phyloP scores from a whole-genome alignment of 345 rosid species.

The Populus simonii region DNA sequence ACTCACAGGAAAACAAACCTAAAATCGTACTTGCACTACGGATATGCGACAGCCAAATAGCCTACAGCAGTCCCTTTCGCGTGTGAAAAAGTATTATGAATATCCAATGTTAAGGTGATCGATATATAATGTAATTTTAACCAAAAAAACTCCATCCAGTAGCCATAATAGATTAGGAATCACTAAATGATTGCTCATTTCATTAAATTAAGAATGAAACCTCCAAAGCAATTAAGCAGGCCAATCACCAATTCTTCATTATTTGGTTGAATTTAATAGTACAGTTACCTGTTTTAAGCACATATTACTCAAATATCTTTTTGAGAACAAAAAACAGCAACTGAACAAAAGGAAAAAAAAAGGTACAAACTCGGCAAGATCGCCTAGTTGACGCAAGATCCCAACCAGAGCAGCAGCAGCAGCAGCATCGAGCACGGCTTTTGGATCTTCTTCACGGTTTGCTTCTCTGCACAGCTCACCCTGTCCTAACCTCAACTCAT shows the following conservation, averaged over 20 bases:
- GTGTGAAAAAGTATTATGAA: no score
- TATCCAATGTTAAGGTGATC: no score
- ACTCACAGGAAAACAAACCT: neutral
- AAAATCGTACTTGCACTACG: neutral
- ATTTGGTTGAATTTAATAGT: neutral
- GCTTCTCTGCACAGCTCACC: constrained; percentile 52
- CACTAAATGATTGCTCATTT: no score
- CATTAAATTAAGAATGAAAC: neutral
- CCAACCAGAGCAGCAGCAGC: constrained; percentile 85
- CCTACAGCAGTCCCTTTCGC: no score
- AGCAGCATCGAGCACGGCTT: constrained; percentile 69
- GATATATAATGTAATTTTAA: neutral
- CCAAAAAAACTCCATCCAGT: neutral
- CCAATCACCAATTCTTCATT: neutral
- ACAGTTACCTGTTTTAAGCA: neutral
- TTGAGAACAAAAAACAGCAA: neutral
- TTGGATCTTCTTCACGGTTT: constrained; percentile 77
- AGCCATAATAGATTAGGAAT: no score
- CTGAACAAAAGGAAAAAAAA: neutral
- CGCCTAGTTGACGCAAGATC: constrained; percentile 95
- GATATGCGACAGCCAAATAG: no score
- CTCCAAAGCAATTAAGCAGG: neutral
- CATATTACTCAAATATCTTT: no score
- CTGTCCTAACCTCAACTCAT: constrained; percentile 58
- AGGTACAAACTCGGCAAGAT: constrained; percentile 84